Evolutionary conservation across 306 rosid genomes (phyloP), one percentile per base, ranked within the genome.

Genomic region (Lathyrus sativus): DNA sequence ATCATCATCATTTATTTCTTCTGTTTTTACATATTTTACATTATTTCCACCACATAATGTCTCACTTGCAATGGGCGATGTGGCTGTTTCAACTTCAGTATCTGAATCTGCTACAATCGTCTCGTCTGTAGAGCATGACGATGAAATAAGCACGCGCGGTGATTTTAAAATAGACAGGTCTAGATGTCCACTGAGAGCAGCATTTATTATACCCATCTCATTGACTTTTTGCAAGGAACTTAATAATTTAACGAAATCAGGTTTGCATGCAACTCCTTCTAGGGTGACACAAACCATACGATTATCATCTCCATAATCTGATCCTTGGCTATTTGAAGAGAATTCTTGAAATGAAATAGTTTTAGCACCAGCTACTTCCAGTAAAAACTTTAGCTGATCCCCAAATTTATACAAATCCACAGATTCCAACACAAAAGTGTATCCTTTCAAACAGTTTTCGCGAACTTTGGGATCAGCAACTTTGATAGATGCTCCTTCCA

Each of bases 121-220:
- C 80, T 89, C 96, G 3, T 92, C 96, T 12, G 96, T 86, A 44
- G 96, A 89, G 85, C 96, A 87, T 44, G 96, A 87, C 29, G 96
- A 89, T 78, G 96, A 89, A 68, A 87, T 86, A 65, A 81, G 70
- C 63, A 87, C 79, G 89, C 98, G 28, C 79, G 72, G 62, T 86
- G n/a, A n/a, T n/a, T n/a, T n/a, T n/a, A n/a, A n/a, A n/a, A n/a
- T n/a, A n/a, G n/a, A n/a, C n/a, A n/a, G n/a, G n/a, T n/a, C n/a
- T n/a, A n/a, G n/a, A n/a, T n/a, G n/a, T n/a, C n/a, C n/a, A n/a
- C n/a, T n/a, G n/a, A n/a, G n/a, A n/a, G n/a, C n/a, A n/a, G n/a
- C n/a, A n/a, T n/a, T n/a, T n/a, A n/a, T n/a, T n/a, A n/a, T n/a
- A n/a, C n/a, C n/a, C n/a, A n/a, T n/a, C n/a, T n/a, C n/a, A n/a